Base-by-base conservation (phyloP, 768 basidiomycete species). In the Asterophora parasitica region DNA sequence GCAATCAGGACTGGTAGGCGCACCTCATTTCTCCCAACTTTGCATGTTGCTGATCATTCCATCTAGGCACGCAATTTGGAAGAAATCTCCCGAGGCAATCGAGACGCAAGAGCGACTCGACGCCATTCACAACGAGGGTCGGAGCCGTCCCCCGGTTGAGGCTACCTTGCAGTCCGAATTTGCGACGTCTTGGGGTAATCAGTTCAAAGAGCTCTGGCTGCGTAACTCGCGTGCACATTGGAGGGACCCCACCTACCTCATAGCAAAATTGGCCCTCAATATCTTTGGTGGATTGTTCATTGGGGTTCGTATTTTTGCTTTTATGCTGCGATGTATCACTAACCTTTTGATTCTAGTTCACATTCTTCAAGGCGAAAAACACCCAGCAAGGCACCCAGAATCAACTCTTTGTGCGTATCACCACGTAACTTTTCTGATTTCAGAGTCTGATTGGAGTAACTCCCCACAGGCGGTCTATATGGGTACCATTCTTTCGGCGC, bases 181-280 rank as follows among this genome's bases (percentile, higher is more conserved):
- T 46, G 79, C 82, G 1, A 74, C 78, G 0, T 61, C 77, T 2
- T 82, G 80, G 80, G 26, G 56, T 1, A 68, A 74, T 44, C 83
- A 85, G 58, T 55, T 69, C 3, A 55, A 54, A 20, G 58, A 60
- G 37, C 64, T 84, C 4, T 38, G 77, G 2, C 56, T 56, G 34
- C 76, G 83, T 3, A 74, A 77, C 33, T 55, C 67, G 28, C 53
- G 60, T 30, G 67, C 65, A 23, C 74, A 77, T 49, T 83, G 81
- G 77, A 65, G 83, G n/a, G 65, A 75, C 50, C 80, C 83, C 8
- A 78, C 75, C 0, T 85, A 85, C 54, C 59, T 83, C 42, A 61
- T 80, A 54, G 74, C 82, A 2, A 85, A 85, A 59, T 46, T 83
- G 30, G 61, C 68, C 19, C 65, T 85, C 23, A 80, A 82, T 48